Evolutionary conservation across 2,329 filamentous ascomycete genomes (phyloP).

Genomic region (Aspergillus fructus): DNA sequence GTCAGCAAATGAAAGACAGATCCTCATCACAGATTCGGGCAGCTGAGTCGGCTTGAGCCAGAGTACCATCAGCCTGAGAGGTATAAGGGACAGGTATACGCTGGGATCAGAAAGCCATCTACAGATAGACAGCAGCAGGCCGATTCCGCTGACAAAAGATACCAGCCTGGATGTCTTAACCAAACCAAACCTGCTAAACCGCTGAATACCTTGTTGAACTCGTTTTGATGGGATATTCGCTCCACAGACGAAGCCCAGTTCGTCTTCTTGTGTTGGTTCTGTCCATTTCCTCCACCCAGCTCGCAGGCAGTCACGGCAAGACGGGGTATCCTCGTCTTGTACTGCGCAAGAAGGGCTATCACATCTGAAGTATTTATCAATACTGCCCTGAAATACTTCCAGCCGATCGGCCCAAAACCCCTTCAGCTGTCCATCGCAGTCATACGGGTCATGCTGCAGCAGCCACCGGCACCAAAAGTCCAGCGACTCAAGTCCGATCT

Average conservation of each 20-base stretch:
- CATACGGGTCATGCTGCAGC: background rate
- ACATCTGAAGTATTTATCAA: background rate
- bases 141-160: background rate
- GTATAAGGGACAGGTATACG: background rate
- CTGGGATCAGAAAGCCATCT: background rate
- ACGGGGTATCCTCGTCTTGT: background rate
- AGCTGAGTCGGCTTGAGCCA: background rate
- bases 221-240: background rate
- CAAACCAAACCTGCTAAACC: background rate
- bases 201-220: background rate
- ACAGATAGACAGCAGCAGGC: background rate
- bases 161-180: background rate
- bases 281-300: background rate
- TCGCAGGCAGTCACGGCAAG: background rate
- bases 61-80: background rate
- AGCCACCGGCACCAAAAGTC: background rate
- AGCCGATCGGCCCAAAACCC: background rate
- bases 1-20: background rate
- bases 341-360: background rate
- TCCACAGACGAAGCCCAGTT: background rate
- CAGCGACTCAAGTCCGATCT: background rate
- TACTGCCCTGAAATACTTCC: background rate
- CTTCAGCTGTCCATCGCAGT: background rate
- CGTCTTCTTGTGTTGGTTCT: background rate
- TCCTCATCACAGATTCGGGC: background rate